Evolutionary conservation across 768 basidiomycete species (phyloP).

Genomic region (Panaeolus papilionaceus): DNA sequence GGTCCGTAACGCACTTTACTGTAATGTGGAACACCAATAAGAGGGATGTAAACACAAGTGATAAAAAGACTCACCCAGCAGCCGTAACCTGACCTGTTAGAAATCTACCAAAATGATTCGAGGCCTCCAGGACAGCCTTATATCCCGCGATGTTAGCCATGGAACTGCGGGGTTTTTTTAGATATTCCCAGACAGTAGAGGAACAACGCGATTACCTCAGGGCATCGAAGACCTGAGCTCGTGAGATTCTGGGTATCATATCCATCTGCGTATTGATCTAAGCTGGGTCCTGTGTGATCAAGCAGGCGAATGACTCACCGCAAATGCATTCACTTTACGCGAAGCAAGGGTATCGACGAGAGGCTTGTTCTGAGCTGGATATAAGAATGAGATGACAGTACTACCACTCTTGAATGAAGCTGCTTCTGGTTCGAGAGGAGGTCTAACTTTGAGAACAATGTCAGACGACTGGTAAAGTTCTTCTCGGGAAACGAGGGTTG

Average conservation of each 20-base stretch:
- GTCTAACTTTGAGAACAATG: slow-evolving; percentile 86
- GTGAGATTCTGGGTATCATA: slow-evolving; percentile 89
- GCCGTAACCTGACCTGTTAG: slow-evolving; percentile 92
- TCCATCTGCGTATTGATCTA: slow-evolving; percentile 62
- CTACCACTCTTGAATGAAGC: slow-evolving; percentile 68
- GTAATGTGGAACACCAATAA: slow-evolving; percentile 8
- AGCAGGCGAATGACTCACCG: slow-evolving; percentile 41
- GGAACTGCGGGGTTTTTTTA: slow-evolving; percentile 54
- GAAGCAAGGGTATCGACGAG: slow-evolving; percentile 74
- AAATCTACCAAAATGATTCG: slow-evolving; percentile 89
- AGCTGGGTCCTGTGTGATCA: slow-evolving; percentile 5
- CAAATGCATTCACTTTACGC: slow-evolving; percentile 75
- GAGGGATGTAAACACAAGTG: slow-evolving; percentile 14
- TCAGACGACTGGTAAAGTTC: slow-evolving; percentile 74
- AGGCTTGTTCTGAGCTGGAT: slow-evolving; percentile 81
- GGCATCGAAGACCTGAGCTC: slow-evolving; percentile 90
- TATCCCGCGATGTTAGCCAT: slow-evolving; percentile 97
- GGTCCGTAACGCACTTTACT: slow-evolving; percentile 38
- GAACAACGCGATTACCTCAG: slow-evolving; percentile 59
- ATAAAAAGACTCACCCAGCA: slow-evolving; percentile 68
- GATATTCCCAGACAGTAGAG: slow-evolving; percentile 13
- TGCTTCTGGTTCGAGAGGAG: slow-evolving; percentile 72
- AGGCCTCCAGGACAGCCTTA: slow-evolving; percentile 90
- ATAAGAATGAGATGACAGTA: slow-evolving; percentile 84
- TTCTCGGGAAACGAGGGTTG: slow-evolving; percentile 74